These are phyloP conservation scores for Yamadazyma membranifaciens DNA, from an alignment of 1,139 yeast genomes.

Conservation along the genomic window DNA sequence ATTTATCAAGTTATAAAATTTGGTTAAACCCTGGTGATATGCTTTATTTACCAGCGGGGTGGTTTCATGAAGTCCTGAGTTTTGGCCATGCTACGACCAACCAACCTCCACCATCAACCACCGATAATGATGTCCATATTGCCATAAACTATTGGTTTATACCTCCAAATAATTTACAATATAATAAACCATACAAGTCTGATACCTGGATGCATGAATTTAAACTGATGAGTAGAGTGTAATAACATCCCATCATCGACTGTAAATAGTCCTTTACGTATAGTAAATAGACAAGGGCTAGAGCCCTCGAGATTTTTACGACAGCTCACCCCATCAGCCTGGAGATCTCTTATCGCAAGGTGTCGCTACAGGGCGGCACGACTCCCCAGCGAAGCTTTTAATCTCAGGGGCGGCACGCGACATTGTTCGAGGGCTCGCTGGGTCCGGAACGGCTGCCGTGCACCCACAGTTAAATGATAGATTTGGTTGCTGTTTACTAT, in stretches of 20 bases:
- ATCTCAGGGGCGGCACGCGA: not conserved
- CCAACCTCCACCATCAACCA: not conserved
- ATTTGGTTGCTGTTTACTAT: too few species aligned
- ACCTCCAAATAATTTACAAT: constrained; percentile 49
- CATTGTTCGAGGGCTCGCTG: too few species aligned
- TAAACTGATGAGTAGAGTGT: constrained; percentile 8
- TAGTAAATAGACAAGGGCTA: not conserved
- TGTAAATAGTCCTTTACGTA: not conserved
- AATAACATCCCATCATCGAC: too few species aligned
- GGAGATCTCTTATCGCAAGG: too few species aligned
- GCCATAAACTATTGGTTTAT: constrained; percentile 75
- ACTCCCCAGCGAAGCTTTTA: not conserved
- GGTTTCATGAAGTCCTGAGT: constrained; percentile 84
- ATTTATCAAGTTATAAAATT: constrained; percentile 41
- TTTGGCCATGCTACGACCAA: constrained; percentile 33
- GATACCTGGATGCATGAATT: constrained; percentile 53
- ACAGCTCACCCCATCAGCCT: too few species aligned
- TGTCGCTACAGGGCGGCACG: not conserved
- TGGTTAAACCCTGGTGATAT: constrained; percentile 61
- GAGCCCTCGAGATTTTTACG: too few species aligned
- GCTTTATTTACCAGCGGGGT: constrained; percentile 71
- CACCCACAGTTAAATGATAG: too few species aligned
- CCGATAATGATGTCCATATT: constrained; percentile 40
- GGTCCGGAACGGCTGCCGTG: too few species aligned
- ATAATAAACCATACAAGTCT: constrained; percentile 40